Percentiles rank a stretch among this genome's conserved stretches.
Conservation (phyloP, 1,284 basidiomycete genomes). For the Cystobasidium pallidum region DNA sequence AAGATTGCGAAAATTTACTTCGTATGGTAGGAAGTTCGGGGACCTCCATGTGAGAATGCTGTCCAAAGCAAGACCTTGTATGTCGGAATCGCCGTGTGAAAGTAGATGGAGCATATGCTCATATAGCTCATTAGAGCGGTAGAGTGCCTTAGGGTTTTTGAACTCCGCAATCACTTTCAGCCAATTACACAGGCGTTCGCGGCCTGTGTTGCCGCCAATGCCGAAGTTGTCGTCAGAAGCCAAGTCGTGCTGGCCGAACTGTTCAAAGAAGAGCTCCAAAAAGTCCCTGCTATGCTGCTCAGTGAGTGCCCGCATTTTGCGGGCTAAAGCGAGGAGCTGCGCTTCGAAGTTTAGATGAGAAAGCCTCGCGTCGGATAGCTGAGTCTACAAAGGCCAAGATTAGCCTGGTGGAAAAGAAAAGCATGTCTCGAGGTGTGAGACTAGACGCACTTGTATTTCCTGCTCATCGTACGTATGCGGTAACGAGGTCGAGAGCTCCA, state of each 20-base stretch:
- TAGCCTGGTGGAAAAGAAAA: not conserved
- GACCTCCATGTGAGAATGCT: constrained; percentile 86
- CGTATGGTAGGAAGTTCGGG: constrained; percentile 67
- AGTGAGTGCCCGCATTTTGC: constrained; percentile 68
- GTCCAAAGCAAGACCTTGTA: constrained; percentile 77
- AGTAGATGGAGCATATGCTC: constrained; percentile 73
- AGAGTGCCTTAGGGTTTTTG: constrained; percentile 83
- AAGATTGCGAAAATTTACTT: constrained; percentile 69
- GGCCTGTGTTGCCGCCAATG: constrained; percentile 27
- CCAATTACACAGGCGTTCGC: constrained; percentile 69
- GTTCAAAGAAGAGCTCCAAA: constrained; percentile 72
- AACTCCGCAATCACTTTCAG: constrained; percentile 87
- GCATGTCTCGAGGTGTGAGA: not conserved
- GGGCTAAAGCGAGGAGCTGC: constrained; percentile 73
- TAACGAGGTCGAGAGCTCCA: not conserved
- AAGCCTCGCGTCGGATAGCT: constrained; percentile 68
- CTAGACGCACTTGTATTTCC: not conserved
- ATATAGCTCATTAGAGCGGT: constrained; percentile 70
- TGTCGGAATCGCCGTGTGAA: constrained; percentile 77
- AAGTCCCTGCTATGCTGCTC: constrained; percentile 83
- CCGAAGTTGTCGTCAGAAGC: constrained; percentile 20
- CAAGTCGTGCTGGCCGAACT: constrained; percentile 57
- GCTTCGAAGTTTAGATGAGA: constrained; percentile 75
- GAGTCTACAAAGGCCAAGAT: constrained; percentile 59
- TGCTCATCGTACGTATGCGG: constrained; percentile 16